These are phyloP conservation scores for Monotropa hypopitys DNA, from an alignment of 179 eudicot genomes.

Conservation along the genomic window DNA sequence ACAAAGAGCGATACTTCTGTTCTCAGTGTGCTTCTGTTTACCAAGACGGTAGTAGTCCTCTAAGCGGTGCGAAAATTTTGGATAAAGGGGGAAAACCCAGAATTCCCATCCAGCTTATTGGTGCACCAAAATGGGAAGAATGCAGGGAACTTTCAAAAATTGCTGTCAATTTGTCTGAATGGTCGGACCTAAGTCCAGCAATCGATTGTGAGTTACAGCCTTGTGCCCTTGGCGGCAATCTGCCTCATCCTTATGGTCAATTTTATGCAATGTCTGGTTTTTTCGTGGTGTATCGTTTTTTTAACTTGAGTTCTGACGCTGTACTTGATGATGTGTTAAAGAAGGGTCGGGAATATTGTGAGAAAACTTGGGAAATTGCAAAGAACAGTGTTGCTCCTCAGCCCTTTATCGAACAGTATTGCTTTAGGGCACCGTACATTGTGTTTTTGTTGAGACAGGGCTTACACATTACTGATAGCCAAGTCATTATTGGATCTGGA, in stretches of 20 bases:
- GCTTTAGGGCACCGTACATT: conserved; percentile 89
- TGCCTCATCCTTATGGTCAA: conserved; percentile 72
- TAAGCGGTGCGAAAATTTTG: conserved; percentile 21
- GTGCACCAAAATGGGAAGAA: conserved; percentile 80
- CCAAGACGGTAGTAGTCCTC: conserved; percentile 38
- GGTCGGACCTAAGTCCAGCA: conserved; percentile 63
- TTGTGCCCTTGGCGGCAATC: conserved; percentile 66
- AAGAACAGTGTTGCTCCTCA: conserved; percentile 76
- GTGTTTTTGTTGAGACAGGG: conserved; percentile 77
- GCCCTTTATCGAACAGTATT: conserved; percentile 93
- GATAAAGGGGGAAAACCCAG: conserved; percentile 48
- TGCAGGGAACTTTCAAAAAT: conserved; percentile 68
- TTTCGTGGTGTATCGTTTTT: conserved; percentile 82
- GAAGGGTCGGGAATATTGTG: conserved; percentile 67
- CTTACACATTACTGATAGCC: conserved; percentile 67
- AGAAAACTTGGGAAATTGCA: conserved; percentile 70
- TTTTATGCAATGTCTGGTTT: conserved; percentile 95
- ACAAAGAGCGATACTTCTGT: conserved; percentile 57
- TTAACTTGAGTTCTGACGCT: conserved; percentile 74
- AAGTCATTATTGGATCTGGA: conserved; percentile 74
- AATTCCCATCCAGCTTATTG: conserved; percentile 49
- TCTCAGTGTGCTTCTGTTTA: conserved; percentile 51
- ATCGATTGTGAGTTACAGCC: conserved; percentile 77
- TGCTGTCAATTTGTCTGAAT: conserved; percentile 85
- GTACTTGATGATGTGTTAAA: conserved; percentile 76